phyloP scores from a whole-genome alignment of 768 basidiomycete genomes.

The Tylopilus plumbeoviolaceoides region DNA sequence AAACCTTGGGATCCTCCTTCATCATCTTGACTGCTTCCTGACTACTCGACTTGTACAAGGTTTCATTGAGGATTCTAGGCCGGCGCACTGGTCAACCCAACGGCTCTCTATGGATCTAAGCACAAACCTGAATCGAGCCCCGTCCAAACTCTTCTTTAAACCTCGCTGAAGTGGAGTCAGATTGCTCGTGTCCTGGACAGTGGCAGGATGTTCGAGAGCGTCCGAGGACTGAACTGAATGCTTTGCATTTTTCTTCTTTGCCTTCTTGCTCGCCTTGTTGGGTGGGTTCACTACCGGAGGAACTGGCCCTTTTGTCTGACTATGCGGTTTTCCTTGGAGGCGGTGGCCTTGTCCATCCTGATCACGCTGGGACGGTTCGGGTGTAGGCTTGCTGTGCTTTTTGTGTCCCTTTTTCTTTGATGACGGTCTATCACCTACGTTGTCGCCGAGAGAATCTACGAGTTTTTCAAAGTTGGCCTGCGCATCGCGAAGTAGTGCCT shows the following conservation, averaged over 20 bases:
- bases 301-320: slow-evolving; percentile 8
- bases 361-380: slow-evolving; percentile 5
- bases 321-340: slow-evolving; percentile 1
- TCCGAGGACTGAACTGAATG: slow-evolving; percentile 19
- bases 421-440: slow-evolving; percentile 15
- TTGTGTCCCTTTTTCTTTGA: slow-evolving; percentile 20
- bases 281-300: slow-evolving; percentile 7
- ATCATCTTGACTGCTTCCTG: slow-evolving; percentile 74
- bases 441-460: slow-evolving; percentile 43
- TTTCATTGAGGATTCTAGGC: slow-evolving; percentile 84
- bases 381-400: not conserved
- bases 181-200: slow-evolving; percentile 16
- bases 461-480: slow-evolving; percentile 60
- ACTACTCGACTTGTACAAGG: slow-evolving; percentile 84
- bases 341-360: slow-evolving; percentile 1
- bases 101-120: not conserved
- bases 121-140: slow-evolving; percentile 79
- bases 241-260: slow-evolving; percentile 20
- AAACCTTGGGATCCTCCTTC: slow-evolving; percentile 75
- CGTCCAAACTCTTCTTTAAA: slow-evolving; percentile 78
- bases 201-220: slow-evolving; percentile 13
- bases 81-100: slow-evolving; percentile 6
- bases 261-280: slow-evolving; percentile 18
- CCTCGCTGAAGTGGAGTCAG: slow-evolving; percentile 72
- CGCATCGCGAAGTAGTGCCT: slow-evolving; percentile 34